A percentile compares a stretch with the other conserved stretches of the same genome.
phyloP scores from a whole-genome alignment of 441 rosid species.

The Euphorbia neoarborescens region DNA sequence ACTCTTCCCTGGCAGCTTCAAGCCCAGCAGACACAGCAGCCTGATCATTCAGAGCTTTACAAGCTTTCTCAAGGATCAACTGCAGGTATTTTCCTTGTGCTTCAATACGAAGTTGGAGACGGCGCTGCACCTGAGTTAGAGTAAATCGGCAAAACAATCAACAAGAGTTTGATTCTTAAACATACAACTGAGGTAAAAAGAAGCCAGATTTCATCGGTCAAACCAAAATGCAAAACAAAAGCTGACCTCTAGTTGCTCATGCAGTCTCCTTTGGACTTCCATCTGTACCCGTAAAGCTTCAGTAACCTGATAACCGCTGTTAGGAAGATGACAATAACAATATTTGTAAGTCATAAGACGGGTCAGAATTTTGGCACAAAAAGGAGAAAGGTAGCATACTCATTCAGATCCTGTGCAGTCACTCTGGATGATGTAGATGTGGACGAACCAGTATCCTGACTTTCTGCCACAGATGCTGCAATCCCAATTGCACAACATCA shows the following conservation, averaged over 20 bases:
- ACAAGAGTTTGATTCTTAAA: slow-evolving; percentile 11
- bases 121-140: slow-evolving; percentile 63
- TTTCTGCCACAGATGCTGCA: slow-evolving; percentile 71
- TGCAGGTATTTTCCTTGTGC: slow-evolving; percentile 84
- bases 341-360: slow-evolving; percentile 6
- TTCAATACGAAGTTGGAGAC: slow-evolving; percentile 76
- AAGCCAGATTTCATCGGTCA: background rate
- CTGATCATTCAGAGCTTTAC: slow-evolving; percentile 70
- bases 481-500: slow-evolving; percentile 19
- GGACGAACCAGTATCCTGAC: slow-evolving; percentile 79
- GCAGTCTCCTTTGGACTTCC: slow-evolving; percentile 93
- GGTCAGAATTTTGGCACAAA: slow-evolving; percentile 4
- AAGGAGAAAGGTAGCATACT: slow-evolving; percentile 40
- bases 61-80: slow-evolving; percentile 78
- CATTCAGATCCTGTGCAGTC: slow-evolving; percentile 57
- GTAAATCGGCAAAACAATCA: slow-evolving; percentile 20
- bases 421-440: slow-evolving; percentile 63
- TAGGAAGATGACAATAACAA: slow-evolving; percentile 25
- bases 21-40: slow-evolving; percentile 53
- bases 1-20: slow-evolving; percentile 74
- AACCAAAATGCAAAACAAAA: background rate
- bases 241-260: slow-evolving; percentile 89
- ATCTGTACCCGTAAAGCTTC: slow-evolving; percentile 90
- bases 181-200: background rate
- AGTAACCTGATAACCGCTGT: slow-evolving; percentile 73